Evolutionary conservation across 306 rosid genomes (phyloP), one percentile per base, ranked within the genome.

Genomic region (Sechiopsis laciniata): DNA sequence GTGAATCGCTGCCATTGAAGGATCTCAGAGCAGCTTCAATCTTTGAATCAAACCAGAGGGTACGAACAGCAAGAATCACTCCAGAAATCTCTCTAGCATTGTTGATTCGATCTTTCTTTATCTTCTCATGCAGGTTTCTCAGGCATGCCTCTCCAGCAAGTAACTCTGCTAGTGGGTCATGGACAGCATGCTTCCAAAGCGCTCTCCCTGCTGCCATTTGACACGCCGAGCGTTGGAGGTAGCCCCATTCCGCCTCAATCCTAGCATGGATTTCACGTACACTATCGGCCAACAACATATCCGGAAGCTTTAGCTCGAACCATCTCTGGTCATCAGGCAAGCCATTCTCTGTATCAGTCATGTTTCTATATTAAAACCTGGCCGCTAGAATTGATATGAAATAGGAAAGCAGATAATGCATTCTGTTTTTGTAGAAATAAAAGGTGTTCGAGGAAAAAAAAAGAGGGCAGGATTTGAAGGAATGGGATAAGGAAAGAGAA

Each of bases 171-270:
- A 91, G 78, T 7, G 96, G 95, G 74, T 94, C 97, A 77, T 85
- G 84, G 78, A 85, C 84, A 59, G 87, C 89, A 55, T 95, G 99
- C 76, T 82, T 95, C 99, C 96, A 95, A 75, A 91, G 85, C 53
- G 99, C 97, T 86, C 99, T 90, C 60, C 95, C 97, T 0, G 97
- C 99, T 51, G 97, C 99, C 7, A 90, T 91, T 78, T 89, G 99
- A 76, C 99, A 91, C 0, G 92, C 96, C 13, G 95, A 95, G 53
- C 87, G 87, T 76, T 84, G 90, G 64, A 89, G 88, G 63, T 85
- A 83, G 80, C 81, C 92, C 99, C 97, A 88, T 81, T 94, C 87
- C 12, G 82, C 84, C 67, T 86, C 99, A 65, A 91, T 86, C 1
- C 84, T 87, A 3, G 88, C 88, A 77, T 95, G 96, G 16, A 86